A percentile compares a stretch with the other conserved stretches of the same genome.
These are phyloP conservation scores for Agapanthus africanus DNA, from an alignment of 106 monocot species.

Conservation along the genomic window DNA sequence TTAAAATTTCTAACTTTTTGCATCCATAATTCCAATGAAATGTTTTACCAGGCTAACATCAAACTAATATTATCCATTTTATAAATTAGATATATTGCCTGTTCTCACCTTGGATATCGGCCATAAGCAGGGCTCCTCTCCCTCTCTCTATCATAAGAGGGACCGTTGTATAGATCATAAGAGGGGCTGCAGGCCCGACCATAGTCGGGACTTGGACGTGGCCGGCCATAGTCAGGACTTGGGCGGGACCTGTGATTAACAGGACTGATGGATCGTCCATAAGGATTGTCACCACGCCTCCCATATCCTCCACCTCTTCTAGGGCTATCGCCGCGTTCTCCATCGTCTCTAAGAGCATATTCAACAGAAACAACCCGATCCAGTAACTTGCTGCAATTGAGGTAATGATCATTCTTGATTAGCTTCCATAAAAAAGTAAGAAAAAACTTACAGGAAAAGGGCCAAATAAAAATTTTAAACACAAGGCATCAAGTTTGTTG, in stretches of 20 bases:
- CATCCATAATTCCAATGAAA: too few species aligned
- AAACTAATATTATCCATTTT: too few species aligned
- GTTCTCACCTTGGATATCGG: background rate
- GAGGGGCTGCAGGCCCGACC: conserved; percentile 33
- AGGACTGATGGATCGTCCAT: conserved; percentile 28
- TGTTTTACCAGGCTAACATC: too few species aligned
- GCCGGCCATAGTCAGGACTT: too few species aligned
- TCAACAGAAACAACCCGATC: conserved; percentile 91
- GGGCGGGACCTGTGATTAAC: conserved; percentile 2
- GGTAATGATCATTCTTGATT: too few species aligned
- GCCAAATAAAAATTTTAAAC: too few species aligned
- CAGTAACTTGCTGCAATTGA: conserved; percentile 75
- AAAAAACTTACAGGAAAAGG: too few species aligned
- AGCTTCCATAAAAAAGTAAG: too few species aligned
- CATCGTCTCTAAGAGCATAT: conserved; percentile 91
- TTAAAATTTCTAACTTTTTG: too few species aligned
- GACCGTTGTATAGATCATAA: conserved; percentile 30
- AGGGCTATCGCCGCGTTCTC: conserved; percentile 51
- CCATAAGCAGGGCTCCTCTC: conserved; percentile 1
- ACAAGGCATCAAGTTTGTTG: too few species aligned
- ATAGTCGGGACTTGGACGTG: too few species aligned
- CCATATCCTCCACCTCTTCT: conserved; percentile 45
- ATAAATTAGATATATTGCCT: too few species aligned
- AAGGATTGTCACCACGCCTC: conserved; percentile 38
- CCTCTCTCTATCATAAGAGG: background rate